A percentile compares a stretch with the other conserved stretches of the same genome.
Evolutionary conservation across 1,139 yeast genomes (phyloP).

Genomic region (Suhomyces choctaworum): DNA sequence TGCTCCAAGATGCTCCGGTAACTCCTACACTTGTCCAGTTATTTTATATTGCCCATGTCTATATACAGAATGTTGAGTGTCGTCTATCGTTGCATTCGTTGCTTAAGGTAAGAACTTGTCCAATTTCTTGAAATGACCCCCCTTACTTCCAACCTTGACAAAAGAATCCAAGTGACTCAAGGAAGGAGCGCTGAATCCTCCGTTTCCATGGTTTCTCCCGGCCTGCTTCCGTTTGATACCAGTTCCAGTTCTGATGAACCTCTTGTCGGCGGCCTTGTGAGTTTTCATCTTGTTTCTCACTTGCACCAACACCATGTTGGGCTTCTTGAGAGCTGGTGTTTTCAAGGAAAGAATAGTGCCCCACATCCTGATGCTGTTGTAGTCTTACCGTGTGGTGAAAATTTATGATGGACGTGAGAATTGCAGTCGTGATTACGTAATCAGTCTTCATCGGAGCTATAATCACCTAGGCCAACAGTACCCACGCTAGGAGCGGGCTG

Average conservation of each 20-base stretch:
- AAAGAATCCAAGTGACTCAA: slow-evolving; percentile 66
- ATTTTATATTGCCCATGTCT: slow-evolving; percentile 1
- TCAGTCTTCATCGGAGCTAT: slow-evolving; percentile 7
- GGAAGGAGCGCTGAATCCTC: slow-evolving; percentile 74
- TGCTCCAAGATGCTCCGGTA: no score
- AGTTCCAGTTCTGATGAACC: slow-evolving; percentile 34
- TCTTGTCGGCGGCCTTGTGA: slow-evolving; percentile 67
- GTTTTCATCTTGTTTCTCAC: slow-evolving; percentile 59
- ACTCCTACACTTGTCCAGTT: neutral
- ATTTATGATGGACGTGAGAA: slow-evolving; percentile 5
- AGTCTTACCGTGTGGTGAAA: slow-evolving; percentile 3
- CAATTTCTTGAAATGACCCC: slow-evolving; percentile 56
- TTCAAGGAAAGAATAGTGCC: slow-evolving; percentile 11
- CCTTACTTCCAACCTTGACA: slow-evolving; percentile 52
- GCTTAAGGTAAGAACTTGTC: slow-evolving; percentile 27
- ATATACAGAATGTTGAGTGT: neutral
- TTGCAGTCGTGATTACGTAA: neutral
- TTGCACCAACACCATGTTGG: slow-evolving; percentile 29
- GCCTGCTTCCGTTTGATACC: slow-evolving; percentile 65
- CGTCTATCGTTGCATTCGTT: neutral
- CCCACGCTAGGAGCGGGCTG: neutral
- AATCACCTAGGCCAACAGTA: slow-evolving; percentile 5
- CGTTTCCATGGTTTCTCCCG: slow-evolving; percentile 91
- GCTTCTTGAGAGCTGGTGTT: slow-evolving; percentile 9
- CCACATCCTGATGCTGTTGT: slow-evolving; percentile 9